Evolutionary conservation across 2,329 filamentous ascomycete species (phyloP).

Genomic region (Dothistroma septosporum): DNA sequence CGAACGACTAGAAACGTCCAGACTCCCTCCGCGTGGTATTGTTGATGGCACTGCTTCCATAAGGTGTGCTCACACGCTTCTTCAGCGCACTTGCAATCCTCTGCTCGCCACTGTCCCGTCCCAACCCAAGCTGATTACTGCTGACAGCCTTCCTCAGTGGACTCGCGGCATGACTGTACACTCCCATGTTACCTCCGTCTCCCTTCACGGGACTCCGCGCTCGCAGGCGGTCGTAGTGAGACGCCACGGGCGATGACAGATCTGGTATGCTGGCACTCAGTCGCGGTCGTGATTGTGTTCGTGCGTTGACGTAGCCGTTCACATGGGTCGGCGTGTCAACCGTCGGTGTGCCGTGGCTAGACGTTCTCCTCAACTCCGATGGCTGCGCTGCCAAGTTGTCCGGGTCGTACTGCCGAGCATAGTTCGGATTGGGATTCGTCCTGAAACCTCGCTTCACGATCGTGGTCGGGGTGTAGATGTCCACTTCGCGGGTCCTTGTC

Average conservation of each 20-base stretch:
- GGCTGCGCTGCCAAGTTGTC: slow-evolving; percentile 42
- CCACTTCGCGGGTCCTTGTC: slow-evolving; percentile 46
- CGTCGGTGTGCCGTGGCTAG: slow-evolving; percentile 14
- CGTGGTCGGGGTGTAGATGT: slow-evolving; percentile 59
- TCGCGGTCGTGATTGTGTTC: slow-evolving; percentile 36
- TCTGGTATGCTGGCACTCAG: slow-evolving; percentile 35
- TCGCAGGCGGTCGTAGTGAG: slow-evolving; percentile 40
- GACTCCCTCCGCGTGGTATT: slow-evolving; percentile 25
- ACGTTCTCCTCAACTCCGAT: slow-evolving; percentile 20
- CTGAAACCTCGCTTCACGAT: slow-evolving; percentile 71
- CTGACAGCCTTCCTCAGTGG: slow-evolving; percentile 75
- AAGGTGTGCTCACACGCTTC: slow-evolving; percentile 40
- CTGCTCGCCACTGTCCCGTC: slow-evolving; percentile 26
- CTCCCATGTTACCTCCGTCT: slow-evolving; percentile 73
- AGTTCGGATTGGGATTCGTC: slow-evolving; percentile 79
- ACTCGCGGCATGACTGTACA: slow-evolving; percentile 75
- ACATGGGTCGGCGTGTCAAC: slow-evolving; percentile 17
- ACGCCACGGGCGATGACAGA: slow-evolving; percentile 47
- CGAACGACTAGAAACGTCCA: slow-evolving; percentile 28
- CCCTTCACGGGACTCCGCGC: slow-evolving; percentile 52
- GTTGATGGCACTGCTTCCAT: slow-evolving; percentile 14
- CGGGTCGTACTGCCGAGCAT: slow-evolving; percentile 63
- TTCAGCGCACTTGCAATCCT: slow-evolving; percentile 41
- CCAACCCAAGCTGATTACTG: slow-evolving; percentile 47
- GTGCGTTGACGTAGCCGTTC: slow-evolving; percentile 28